A percentile compares a stretch with the other conserved stretches of the same genome.
These are phyloP conservation scores for Asterophora lycoperdoides DNA, from an alignment of 768 basidiomycete genomes.

Conservation along the genomic window DNA sequence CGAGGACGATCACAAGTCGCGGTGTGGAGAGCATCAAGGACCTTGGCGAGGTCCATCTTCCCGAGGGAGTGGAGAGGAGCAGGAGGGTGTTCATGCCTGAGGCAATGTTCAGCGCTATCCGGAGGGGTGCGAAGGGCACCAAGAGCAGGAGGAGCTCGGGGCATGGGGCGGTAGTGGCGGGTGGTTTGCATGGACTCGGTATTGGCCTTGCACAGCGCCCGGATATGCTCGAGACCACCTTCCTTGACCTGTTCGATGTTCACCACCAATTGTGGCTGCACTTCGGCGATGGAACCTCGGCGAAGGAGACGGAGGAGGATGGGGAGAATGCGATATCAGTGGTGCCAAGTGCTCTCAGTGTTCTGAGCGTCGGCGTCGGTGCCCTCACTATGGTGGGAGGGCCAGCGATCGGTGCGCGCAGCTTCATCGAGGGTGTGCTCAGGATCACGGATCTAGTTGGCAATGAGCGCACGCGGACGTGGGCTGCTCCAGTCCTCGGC, in stretches of 20 bases:
- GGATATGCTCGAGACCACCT: conserved; percentile 74
- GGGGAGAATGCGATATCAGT: conserved; percentile 31
- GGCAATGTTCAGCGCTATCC: conserved; percentile 82
- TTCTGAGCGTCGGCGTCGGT: conserved; percentile 76
- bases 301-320: conserved; percentile 12
- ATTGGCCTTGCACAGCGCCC: conserved; percentile 74
- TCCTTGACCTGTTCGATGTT: conserved; percentile 84
- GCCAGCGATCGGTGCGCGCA: conserved; percentile 70
- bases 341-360: conserved; percentile 59
- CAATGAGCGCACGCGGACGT: conserved; percentile 76
- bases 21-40: conserved; percentile 20
- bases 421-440: conserved; percentile 73
- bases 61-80: conserved; percentile 74
- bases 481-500: conserved; percentile 84
- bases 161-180: conserved; percentile 61
- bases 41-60: conserved; percentile 48
- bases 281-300: conserved; percentile 44
- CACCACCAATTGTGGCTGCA: conserved; percentile 73
- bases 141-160: conserved; percentile 36
- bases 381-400: conserved; percentile 89
- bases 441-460: conserved; percentile 75
- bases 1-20: too few relatives aligned
- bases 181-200: conserved; percentile 76
- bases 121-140: conserved; percentile 37
- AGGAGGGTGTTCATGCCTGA: conserved; percentile 91